Evolutionary conservation across 148 eudicot genomes (phyloP), one percentile per base, ranked within the genome.

Genomic region (Cornus controversa): DNA sequence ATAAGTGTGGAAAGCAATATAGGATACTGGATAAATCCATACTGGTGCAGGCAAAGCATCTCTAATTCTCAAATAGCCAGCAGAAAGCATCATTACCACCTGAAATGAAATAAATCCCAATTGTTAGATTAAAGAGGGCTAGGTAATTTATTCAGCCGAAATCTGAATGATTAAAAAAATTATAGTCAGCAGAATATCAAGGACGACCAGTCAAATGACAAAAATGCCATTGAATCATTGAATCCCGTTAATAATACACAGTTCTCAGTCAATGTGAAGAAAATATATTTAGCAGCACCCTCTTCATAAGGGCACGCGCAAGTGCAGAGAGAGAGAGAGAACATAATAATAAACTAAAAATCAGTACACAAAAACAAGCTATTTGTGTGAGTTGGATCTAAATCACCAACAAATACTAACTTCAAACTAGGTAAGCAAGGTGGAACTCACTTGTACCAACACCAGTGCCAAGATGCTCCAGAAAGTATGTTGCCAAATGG

Each of bases 11-110:
- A 93, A 91, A 47, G 99, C 90, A 78, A 95, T 75, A 80, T 91
- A 95, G 57, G 99, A 95, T 69, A 93, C 28, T 53, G 99, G 99
- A 77, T 89, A 91, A 80, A 84, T 91, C 99, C 99, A 95, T 22
- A 91, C 75, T 40, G 89, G 84, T 78, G 81, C 79, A 26, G 99
- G 94, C 84, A 95, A 82, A 83, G 88, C 92, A 84, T 93, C 90
- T 69, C 93, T 90, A 66, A 93, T 82, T 91, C 97, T 87, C 82
- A 91, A 95, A 86, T 90, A 93, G 54, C 99, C 99, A 45, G 97
- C 97, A 28, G 99, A 90, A 74, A 95, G 97, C 97, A 95, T 93
- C 97, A 95, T 89, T 82, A 86, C 23, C 74, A 95, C 88, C 98
- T 95, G 91, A 67, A 86, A 77, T 26, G 57, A 72, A 82, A 75